Percentiles rank a stretch among this genome's conserved stretches.
These are phyloP conservation scores for Penicillium simplicissimum DNA, from an alignment of 495 filamentous ascomycete genomes.

Conservation along the genomic window DNA sequence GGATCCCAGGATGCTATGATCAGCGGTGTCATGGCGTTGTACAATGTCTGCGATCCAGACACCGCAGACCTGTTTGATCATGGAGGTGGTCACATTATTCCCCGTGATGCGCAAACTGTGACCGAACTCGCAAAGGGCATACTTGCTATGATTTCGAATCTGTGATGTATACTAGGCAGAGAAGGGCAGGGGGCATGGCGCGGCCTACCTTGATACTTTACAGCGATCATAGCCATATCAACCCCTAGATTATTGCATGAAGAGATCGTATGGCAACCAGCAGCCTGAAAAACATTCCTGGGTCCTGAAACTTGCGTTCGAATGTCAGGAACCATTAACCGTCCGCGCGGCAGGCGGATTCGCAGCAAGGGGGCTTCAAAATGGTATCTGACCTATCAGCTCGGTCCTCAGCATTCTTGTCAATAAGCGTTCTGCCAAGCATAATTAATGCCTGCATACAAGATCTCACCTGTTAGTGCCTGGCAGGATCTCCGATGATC, in stretches of 20 bases:
- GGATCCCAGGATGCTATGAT: conserved; percentile 58
- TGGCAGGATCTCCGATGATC: conserved; percentile 1
- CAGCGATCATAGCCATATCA: conserved; percentile 1
- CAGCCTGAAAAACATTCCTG: not conserved
- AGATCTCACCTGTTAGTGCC: not conserved
- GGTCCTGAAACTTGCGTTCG: not conserved
- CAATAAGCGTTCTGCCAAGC: not conserved
- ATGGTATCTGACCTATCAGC: conserved; percentile 5
- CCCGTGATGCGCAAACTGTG: conserved; percentile 49
- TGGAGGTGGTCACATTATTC: conserved; percentile 55
- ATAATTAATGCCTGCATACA: not conserved
- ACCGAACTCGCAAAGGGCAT: conserved; percentile 3
- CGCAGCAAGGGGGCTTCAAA: not conserved
- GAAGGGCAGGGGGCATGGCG: conserved; percentile 26
- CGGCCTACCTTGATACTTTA: not conserved
- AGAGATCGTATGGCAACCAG: not conserved
- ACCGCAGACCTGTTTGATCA: conserved; percentile 56
- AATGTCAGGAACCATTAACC: not conserved
- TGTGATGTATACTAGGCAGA: not conserved
- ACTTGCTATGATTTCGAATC: not conserved
- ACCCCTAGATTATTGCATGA: conserved; percentile 1
- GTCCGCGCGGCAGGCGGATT: not conserved
- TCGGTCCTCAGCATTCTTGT: not conserved
- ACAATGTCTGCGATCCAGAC: conserved; percentile 53
- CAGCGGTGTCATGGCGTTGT: conserved; percentile 51